phyloP scores from a whole-genome alignment of 164 flowering plant genomes.

The Pachysandra terminalis region DNA sequence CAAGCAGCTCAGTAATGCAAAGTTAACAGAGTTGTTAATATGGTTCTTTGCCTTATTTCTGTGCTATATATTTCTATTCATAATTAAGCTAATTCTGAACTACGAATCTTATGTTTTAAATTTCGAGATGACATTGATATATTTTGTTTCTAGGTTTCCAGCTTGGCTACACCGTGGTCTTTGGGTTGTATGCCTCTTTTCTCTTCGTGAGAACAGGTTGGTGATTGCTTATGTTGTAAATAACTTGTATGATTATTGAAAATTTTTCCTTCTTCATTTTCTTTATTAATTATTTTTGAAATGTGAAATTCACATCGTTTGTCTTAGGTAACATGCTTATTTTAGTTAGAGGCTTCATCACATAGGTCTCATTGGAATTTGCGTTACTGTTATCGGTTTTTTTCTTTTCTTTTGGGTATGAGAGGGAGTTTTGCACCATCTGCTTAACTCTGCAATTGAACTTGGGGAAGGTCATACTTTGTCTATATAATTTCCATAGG shows the following conservation, averaged over 20 bases:
- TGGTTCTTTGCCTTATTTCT: neutral
- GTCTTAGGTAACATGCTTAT: too few relatives aligned
- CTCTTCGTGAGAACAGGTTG: slow-evolving; percentile 85
- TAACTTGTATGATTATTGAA: neutral
- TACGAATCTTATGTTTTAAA: neutral
- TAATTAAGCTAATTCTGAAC: neutral
- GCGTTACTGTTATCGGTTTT: too few relatives aligned
- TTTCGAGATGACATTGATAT: neutral
- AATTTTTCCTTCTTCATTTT: neutral
- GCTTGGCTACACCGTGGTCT: slow-evolving; percentile 86
- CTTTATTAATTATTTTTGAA: neutral
- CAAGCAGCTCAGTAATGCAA: neutral
- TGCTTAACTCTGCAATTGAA: neutral
- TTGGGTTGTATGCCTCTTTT: slow-evolving; percentile 91
- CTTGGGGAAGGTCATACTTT: neutral
- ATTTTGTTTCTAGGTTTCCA: slow-evolving; percentile 65
- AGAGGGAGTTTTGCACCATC: neutral
- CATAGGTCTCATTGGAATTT: neutral
- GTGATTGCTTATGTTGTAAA: slow-evolving; percentile 13
- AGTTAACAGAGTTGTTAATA: neutral
- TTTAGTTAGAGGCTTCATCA: too few relatives aligned
- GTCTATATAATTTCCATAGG: neutral
- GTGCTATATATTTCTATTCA: neutral
- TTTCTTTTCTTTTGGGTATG: neutral
- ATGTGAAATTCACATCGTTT: too few relatives aligned